These are phyloP conservation scores for Kwoniella pini DNA, from an alignment of 768 basidiomycete genomes.

Conservation along the genomic window DNA sequence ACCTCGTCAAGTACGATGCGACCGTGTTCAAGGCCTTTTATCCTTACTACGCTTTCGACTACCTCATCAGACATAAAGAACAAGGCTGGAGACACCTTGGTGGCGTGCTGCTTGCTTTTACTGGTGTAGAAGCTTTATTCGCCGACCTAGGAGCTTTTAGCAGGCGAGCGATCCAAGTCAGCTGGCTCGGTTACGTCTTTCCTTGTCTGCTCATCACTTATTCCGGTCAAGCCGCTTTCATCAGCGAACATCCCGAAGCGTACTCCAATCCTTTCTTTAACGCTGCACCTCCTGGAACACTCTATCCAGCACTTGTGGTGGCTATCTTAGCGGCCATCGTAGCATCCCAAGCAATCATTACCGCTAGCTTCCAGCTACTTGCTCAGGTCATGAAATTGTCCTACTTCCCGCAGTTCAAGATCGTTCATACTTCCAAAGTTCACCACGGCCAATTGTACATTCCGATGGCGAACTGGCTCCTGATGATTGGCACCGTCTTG, in stretches of 20 bases:
- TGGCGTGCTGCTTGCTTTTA: conserved; percentile 1
- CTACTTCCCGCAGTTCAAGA: background rate
- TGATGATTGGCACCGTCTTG: conserved; percentile 6
- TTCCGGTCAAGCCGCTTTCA: conserved; percentile 5
- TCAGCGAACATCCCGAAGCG: background rate
- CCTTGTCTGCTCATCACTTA: background rate
- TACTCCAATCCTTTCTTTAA: conserved; percentile 10
- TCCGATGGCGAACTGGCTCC: background rate
- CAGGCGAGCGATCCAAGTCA: background rate
- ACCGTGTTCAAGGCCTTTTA: conserved; percentile 5
- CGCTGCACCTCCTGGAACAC: conserved; percentile 3
- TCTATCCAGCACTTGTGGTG: background rate
- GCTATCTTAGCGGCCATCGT: conserved; percentile 1
- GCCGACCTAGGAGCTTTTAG: conserved; percentile 3
- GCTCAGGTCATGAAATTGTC: background rate
- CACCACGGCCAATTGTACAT: conserved; percentile 2
- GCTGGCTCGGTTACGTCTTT: conserved; percentile 1
- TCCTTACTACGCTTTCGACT: conserved; percentile 2
- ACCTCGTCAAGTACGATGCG: conserved; percentile 1
- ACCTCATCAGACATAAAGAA: conserved; percentile 4
- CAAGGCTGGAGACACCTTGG: conserved; percentile 3
- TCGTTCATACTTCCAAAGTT: background rate
- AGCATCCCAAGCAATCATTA: conserved; percentile 9
- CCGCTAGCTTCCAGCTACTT: background rate
- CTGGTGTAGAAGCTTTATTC: conserved; percentile 3